Evolutionary conservation across 805 yeast species (phyloP).

Genomic region (Phaffomyces antillensis): DNA sequence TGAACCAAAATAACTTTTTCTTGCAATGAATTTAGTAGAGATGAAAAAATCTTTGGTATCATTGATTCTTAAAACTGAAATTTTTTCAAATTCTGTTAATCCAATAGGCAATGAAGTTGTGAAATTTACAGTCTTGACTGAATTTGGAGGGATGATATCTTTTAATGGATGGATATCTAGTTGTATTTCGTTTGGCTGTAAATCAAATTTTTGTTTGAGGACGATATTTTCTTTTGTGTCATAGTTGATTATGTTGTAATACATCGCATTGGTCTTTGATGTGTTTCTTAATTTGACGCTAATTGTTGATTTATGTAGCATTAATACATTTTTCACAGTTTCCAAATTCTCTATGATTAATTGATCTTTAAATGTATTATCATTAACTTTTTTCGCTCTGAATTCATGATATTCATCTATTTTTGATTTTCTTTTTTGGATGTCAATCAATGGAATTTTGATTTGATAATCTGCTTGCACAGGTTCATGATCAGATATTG

Average conservation of each 20-base stretch:
- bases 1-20: slow-evolving; percentile 25
- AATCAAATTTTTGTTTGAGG: slow-evolving; percentile 11
- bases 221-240: slow-evolving; percentile 5
- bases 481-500: slow-evolving; percentile 50
- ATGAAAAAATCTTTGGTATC: slow-evolving; percentile 27
- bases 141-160: slow-evolving; percentile 23
- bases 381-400: slow-evolving; percentile 36
- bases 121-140: slow-evolving; percentile 17
- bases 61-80: slow-evolving; percentile 23
- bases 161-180: slow-evolving; percentile 13
- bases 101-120: slow-evolving; percentile 23
- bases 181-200: slow-evolving; percentile 13
- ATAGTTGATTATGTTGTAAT: slow-evolving; percentile 31
- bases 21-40: slow-evolving; percentile 21
- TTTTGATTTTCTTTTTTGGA: slow-evolving; percentile 26
- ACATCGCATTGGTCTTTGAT: slow-evolving; percentile 4
- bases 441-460: slow-evolving; percentile 30
- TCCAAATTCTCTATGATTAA: slow-evolving; percentile 30
- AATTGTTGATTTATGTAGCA: slow-evolving; percentile 20
- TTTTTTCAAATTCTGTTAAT: slow-evolving; percentile 16
- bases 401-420: slow-evolving; percentile 32
- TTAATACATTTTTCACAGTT: slow-evolving; percentile 23
- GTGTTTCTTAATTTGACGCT: slow-evolving; percentile 27
- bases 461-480: slow-evolving; percentile 34
- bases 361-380: slow-evolving; percentile 30